Base-by-base conservation (phyloP, 2,329 filamentous ascomycete species). In the Alternaria gansuensis region DNA sequence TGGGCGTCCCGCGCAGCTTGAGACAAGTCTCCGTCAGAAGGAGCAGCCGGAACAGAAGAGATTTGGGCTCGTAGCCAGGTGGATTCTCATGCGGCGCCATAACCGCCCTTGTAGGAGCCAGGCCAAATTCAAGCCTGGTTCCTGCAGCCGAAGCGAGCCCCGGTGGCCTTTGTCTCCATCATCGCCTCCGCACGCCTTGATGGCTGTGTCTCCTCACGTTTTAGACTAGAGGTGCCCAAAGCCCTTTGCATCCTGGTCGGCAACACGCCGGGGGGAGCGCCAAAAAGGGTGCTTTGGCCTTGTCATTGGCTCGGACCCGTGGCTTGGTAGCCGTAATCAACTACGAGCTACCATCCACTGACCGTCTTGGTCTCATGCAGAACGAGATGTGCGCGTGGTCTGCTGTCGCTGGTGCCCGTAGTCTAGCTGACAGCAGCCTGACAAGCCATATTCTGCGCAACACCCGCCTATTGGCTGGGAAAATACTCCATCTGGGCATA, bases 101-200 rank as follows among this genome's bases (percentile, higher is more conserved):
- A 65, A 55, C 60, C 63, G 60, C 63, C 60, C 51, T 46, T 49
- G 51, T 48, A 48, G 40, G 41, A 57, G 41, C 39, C 49, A 41
- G 51, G 41, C 54, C 44, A 41, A 60, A 58, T 36, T 49, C 57
- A 39, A 59, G 57, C 57, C 51, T 52, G 48, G 63, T 63, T 62
- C 63, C 63, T 65, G 63, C 63, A 57, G 63, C 63, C 52, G 59
- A 59, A 59, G 44, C 61, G 48, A 62, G 51, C 55, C 21, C 29
- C 36, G 39, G 11, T 48, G 60, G 55, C 60, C 58, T 50, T 55
- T 55, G 61, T 63, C 58, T 60, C 51, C 59, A 60, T 56, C 53
- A 62, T 60, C 59, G 59, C 49, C 57, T 64, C 51, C 51, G 44
- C 37, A n/a, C 39, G 39, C 46, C 40, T 43, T 53, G 49, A 33